A percentile compares a stretch with the other conserved stretches of the same genome.
Evolutionary conservation across 371 early-diverging fungal species (phyloP).

Genomic region (Mucor racemosus): DNA sequence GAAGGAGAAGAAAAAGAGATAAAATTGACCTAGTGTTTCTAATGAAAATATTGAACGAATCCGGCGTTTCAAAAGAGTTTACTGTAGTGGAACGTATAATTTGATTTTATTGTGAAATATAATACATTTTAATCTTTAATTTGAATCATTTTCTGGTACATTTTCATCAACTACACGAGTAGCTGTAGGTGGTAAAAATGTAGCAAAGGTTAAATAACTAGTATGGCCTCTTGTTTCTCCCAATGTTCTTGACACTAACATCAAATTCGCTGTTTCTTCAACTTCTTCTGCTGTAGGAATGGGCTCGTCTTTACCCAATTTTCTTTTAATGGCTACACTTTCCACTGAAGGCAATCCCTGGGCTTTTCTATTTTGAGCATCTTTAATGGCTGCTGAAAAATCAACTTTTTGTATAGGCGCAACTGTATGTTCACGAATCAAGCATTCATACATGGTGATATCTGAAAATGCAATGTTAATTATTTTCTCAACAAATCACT

Average conservation of each 20-base stretch:
- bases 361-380: constrained; percentile 47
- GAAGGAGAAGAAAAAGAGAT: neutral
- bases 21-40: neutral
- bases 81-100: neutral
- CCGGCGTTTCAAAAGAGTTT: constrained; percentile 2
- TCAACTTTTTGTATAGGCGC: constrained; percentile 51
- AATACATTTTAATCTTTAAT: neutral
- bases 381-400: constrained; percentile 56
- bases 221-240: constrained; percentile 81
- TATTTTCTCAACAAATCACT: neutral
- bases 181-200: constrained; percentile 60
- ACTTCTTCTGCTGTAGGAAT: constrained; percentile 28
- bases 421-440: constrained; percentile 68
- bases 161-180: neutral
- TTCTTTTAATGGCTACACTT: constrained; percentile 33
- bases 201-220: constrained; percentile 92
- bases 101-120: neutral
- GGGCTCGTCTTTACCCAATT: constrained; percentile 26
- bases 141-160: constrained; percentile 7
- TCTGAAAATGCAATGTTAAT: constrained; percentile 43
- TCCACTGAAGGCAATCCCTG: constrained; percentile 39
- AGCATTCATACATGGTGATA: constrained; percentile 83
- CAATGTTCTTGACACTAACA: constrained; percentile 49
- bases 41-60: neutral
- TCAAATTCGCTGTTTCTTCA: constrained; percentile 36